Conservation (phyloP, 2,329 filamentous ascomycete species). For the Colletotrichum gloeosporioides region DNA sequence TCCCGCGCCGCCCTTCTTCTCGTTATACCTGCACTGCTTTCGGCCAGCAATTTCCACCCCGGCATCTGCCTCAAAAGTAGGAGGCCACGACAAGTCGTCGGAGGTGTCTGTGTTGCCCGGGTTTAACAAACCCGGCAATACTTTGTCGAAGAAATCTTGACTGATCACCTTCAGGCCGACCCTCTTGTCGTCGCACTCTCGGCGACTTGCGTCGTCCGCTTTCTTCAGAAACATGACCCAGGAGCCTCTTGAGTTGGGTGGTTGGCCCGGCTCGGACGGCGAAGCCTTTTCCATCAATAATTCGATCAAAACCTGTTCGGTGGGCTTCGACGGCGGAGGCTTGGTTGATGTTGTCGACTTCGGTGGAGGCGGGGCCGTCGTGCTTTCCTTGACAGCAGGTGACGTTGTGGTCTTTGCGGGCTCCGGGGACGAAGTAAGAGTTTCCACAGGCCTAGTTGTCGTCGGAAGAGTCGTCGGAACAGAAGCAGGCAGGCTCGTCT, state of each 20-base stretch:
- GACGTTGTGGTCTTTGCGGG: background rate
- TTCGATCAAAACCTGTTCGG: background rate
- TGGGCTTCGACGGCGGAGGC: background rate
- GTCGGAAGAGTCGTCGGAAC: background rate
- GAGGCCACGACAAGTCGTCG: background rate
- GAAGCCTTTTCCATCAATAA: background rate
- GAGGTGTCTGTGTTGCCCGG: background rate
- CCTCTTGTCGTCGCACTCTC: background rate
- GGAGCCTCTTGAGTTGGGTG: background rate
- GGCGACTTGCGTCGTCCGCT: background rate
- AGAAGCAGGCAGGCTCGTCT: background rate
- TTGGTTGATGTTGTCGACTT: background rate
- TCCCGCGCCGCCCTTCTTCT: background rate
- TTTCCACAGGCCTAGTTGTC: background rate
- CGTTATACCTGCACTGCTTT: background rate
- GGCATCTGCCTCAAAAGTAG: background rate
- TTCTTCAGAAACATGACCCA: background rate
- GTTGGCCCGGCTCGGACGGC: background rate
- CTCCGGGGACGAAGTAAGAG: accelerated
- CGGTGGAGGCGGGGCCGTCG: background rate
- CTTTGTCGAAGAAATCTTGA: background rate
- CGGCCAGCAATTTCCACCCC: background rate
- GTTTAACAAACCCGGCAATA: too few relatives aligned
- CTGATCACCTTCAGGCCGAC: background rate
- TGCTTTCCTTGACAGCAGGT: background rate